Base-by-base conservation (phyloP, 2,329 filamentous ascomycete species). In the Phialophora verrucosa region DNA sequence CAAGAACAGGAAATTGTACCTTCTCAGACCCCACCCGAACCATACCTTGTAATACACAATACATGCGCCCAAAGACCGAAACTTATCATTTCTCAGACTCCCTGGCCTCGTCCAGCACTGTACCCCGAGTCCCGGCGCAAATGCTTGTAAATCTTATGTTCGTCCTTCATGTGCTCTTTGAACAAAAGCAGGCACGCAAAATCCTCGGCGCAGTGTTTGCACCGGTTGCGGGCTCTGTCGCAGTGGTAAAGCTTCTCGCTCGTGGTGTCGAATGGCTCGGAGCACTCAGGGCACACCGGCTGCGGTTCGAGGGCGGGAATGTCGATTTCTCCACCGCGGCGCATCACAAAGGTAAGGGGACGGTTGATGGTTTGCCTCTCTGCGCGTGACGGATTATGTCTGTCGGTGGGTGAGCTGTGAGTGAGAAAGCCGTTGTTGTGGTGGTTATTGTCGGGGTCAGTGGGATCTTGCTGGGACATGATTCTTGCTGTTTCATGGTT, bases 301-400 rank as follows among this genome's bases (percentile, higher is more conserved):
- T 29, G 42, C 42, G 20, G 55, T 2, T 59, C 58, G 51, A 60
- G 44, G 3, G 38, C 62, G n/a, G 27, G 57, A 7, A 38, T 42
- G 27, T 64, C 59, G 51, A 69, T 57, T n/a, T 63, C 51, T 20
- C 50, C 67, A 14, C 67, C 67, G 14, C 38, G 59, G 25, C 55
- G 50, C 11, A 66, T 23, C 38, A 69, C 53, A 23, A 49, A 35
- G 8, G 47, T 38, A 3, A 69, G n/a, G 10, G 67, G 60, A 4
- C 58, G 38, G 20, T 62, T 62, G 31, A 69, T 25, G 20, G n/a
- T 31, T 20, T 51, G 20, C 51, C 42, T 59, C 29, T 69, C 67
- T 55, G 50, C 11, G 4, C 10, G 12, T 3, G 31, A 27, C 8
- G 67, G 63, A n/a, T 59, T 59, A 7, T 64, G 17, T 7, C 59